phyloP scores from a whole-genome alignment of 2,329 filamentous ascomycete species.

The Trichoderma sp. region DNA sequence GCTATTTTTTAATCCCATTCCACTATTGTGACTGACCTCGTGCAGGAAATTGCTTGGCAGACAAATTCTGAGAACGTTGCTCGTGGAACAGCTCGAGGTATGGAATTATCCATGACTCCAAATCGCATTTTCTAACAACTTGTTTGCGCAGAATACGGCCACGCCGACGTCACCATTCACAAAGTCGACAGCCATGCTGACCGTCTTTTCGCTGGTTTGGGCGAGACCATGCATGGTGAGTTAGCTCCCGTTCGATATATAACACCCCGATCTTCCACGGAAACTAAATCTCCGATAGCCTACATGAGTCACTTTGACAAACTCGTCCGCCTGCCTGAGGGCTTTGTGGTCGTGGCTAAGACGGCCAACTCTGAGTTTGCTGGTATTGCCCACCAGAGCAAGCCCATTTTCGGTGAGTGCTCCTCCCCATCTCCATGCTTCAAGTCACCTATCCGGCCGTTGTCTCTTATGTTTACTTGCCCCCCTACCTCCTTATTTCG shows the following conservation, averaged over 20 bases:
- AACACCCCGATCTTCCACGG: not conserved
- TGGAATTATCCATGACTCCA: not conserved
- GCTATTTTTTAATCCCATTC: too few relatives aligned
- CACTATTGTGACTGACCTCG: conserved; percentile 40
- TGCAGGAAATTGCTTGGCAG: conserved; percentile 69
- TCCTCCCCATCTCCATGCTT: too few relatives aligned
- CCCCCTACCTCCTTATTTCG: too few relatives aligned
- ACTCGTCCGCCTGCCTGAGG: not conserved
- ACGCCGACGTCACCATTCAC: conserved; percentile 51
- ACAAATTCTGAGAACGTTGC: conserved; percentile 63
- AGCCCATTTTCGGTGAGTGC: not conserved
- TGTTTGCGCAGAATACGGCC: not conserved
- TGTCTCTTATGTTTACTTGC: too few relatives aligned
- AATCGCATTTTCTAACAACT: too few relatives aligned
- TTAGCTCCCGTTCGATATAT: conserved; percentile 19
- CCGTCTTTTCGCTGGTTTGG: conserved; percentile 75
- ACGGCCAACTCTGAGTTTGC: not conserved
- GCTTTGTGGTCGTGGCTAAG: not conserved
- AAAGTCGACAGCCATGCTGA: conserved; percentile 68
- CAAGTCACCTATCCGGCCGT: too few relatives aligned
- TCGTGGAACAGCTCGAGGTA: conserved; percentile 29
- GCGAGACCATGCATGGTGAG: conserved; percentile 62
- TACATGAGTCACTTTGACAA: conserved; percentile 62
- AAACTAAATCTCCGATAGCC: not conserved
- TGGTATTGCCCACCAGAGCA: not conserved